Conservation (phyloP, 1,284 basidiomycete species). For the Cutaneotrichosporon cavernicola region DNA sequence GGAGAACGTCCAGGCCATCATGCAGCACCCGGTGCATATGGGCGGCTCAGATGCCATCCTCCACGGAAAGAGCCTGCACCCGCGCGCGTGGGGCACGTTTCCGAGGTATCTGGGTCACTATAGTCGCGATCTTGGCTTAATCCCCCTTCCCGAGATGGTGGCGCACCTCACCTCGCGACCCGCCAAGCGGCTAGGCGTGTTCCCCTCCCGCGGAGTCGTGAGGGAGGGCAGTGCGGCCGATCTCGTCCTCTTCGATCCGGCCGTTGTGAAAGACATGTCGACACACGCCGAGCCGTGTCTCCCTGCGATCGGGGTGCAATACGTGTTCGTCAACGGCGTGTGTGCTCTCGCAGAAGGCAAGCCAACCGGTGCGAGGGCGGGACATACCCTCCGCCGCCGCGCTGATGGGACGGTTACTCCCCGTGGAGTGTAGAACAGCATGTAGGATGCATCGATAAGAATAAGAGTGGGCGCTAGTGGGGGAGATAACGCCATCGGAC, state of each 20-base stretch:
- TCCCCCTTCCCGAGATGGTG: constrained; percentile 40
- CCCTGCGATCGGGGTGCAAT: constrained; percentile 36
- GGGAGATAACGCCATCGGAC: not conserved
- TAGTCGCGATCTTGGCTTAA: constrained; percentile 35
- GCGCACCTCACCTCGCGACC: constrained; percentile 49
- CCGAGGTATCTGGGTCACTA: constrained; percentile 46
- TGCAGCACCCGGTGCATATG: constrained; percentile 45
- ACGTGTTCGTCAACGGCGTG: constrained; percentile 47
- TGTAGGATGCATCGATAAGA: not conserved
- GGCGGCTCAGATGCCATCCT: constrained; percentile 47
- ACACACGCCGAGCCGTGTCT: constrained; percentile 40
- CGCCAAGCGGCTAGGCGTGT: constrained; percentile 45
- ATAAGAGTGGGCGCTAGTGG: not conserved
- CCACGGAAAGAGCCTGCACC: constrained; percentile 41
- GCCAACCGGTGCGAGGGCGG: constrained; percentile 38
- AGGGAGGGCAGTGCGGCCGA: constrained; percentile 43
- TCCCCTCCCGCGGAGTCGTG: constrained; percentile 41
- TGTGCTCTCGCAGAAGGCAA: constrained; percentile 41
- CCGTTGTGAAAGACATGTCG: constrained; percentile 37
- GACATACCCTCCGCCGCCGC: constrained; percentile 50
- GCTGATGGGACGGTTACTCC: constrained; percentile 47
- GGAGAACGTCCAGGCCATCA: constrained; percentile 48
- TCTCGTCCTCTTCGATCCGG: constrained; percentile 47
- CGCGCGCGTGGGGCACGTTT: constrained; percentile 47
- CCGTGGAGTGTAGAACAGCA: constrained; percentile 3